Percentiles rank a stretch among this genome's conserved stretches.
phyloP scores from a whole-genome alignment of 2,329 filamentous ascomycete species.

The Colletotrichum endophyticum region DNA sequence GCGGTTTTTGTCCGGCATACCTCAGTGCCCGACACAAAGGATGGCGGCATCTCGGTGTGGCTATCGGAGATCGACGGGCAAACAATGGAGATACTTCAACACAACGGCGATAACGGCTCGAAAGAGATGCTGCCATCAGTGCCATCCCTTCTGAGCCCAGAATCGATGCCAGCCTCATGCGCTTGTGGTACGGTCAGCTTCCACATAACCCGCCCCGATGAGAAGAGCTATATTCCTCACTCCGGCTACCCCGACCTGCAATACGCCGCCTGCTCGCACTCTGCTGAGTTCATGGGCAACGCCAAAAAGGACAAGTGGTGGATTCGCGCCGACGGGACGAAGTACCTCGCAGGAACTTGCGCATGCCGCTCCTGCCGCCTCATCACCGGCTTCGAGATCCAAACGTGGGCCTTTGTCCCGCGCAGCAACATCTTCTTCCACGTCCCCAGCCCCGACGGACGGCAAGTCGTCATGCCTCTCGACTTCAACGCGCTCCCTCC shows the following conservation, averaged over 20 bases:
- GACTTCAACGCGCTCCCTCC: constrained; percentile 38
- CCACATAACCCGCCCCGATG: constrained; percentile 59
- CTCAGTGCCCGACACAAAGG: constrained; percentile 33
- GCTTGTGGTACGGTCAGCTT: constrained; percentile 48
- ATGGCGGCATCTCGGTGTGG: constrained; percentile 42
- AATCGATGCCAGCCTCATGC: constrained; percentile 30
- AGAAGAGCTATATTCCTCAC: constrained; percentile 43
- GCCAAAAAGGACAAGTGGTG: constrained; percentile 62
- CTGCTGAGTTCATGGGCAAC: constrained; percentile 37
- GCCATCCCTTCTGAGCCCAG: not conserved
- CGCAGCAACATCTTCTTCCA: constrained; percentile 58
- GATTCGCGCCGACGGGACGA: constrained; percentile 51
- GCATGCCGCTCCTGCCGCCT: constrained; percentile 67
- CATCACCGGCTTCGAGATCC: constrained; percentile 65
- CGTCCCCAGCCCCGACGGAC: constrained; percentile 18
- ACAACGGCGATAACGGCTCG: not conserved
- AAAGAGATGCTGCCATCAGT: not conserved
- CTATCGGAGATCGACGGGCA: not conserved
- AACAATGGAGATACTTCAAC: not conserved
- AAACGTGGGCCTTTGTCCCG: constrained; percentile 71
- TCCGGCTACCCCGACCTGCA: constrained; percentile 55
- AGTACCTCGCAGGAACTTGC: constrained; percentile 66
- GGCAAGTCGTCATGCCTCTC: constrained; percentile 26
- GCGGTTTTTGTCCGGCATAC: constrained; percentile 21
- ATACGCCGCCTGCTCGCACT: not conserved